phyloP scores from a whole-genome alignment of 495 filamentous ascomycete genomes.

The Sordaria brevicollis region DNA sequence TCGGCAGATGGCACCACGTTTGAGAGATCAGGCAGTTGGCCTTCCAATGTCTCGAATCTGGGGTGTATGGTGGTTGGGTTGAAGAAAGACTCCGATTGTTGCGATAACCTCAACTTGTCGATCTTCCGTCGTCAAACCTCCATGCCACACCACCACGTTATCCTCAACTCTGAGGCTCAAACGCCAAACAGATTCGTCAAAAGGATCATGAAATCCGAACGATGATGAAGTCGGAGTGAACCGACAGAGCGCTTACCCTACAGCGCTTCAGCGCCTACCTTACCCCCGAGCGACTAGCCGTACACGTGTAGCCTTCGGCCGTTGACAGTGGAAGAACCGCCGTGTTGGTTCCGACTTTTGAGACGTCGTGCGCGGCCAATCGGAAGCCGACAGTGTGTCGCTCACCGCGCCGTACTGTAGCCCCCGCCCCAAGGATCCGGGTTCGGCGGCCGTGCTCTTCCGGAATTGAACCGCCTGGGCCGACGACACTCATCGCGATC shows the following conservation, averaged over 20 bases:
- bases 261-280: background rate
- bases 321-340: background rate
- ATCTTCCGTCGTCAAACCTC: background rate
- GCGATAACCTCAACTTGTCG: background rate
- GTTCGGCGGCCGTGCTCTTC: background rate
- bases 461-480: background rate
- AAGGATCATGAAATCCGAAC: background rate
- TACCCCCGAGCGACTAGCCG: background rate
- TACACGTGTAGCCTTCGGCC: background rate
- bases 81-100: background rate
- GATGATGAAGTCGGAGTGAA: background rate
- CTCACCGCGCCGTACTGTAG: background rate
- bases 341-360: background rate
- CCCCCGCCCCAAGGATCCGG: background rate
- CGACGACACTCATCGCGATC: background rate
- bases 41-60: background rate
- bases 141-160: background rate
- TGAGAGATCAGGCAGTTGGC: background rate
- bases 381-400: background rate
- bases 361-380: background rate
- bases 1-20: background rate
- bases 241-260: background rate
- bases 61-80: background rate
- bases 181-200: background rate
- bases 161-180: background rate